A percentile compares a stretch with the other conserved stretches of the same genome.
Conservation (phyloP, 2,329 filamentous ascomycete genomes). For the Cladosporium sphaerospermum region DNA sequence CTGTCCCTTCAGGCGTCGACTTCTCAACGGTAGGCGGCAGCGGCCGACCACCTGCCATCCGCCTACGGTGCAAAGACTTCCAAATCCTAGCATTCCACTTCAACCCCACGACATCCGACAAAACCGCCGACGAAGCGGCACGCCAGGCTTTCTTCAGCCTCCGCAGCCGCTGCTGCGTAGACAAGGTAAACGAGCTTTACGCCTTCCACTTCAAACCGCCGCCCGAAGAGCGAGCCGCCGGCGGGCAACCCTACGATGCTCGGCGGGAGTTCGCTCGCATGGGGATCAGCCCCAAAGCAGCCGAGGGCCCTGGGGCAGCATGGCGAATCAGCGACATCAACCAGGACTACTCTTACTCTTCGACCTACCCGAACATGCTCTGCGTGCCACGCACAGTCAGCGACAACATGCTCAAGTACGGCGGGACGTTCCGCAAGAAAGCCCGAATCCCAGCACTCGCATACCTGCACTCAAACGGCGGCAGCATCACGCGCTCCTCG, state of each 20-base stretch:
- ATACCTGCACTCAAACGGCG: slow-evolving; percentile 97
- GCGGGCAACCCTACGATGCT: slow-evolving; percentile 81
- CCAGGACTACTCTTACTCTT: slow-evolving; percentile 80
- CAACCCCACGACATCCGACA: slow-evolving; percentile 48
- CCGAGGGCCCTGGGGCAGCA: slow-evolving; percentile 52
- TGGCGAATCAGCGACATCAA: slow-evolving; percentile 94
- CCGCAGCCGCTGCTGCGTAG: slow-evolving; percentile 69
- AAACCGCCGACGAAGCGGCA: slow-evolving; percentile 41
- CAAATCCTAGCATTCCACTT: slow-evolving; percentile 92
- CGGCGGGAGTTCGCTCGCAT: slow-evolving; percentile 79
- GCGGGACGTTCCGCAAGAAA: slow-evolving; percentile 79
- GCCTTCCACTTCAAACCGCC: slow-evolving; percentile 78
- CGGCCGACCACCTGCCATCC: slow-evolving; percentile 67
- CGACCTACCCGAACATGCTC: slow-evolving; percentile 82
- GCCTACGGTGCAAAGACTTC: slow-evolving; percentile 87
- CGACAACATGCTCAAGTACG: slow-evolving; percentile 95
- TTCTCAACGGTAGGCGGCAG: slow-evolving; percentile 12
- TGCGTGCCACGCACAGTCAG: slow-evolving; percentile 84
- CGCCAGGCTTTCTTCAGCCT: slow-evolving; percentile 86
- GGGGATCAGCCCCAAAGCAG: slow-evolving; percentile 76
- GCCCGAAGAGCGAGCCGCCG: slow-evolving; percentile 58
- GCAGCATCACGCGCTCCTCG: slow-evolving; percentile 89
- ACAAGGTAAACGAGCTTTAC: slow-evolving; percentile 80
- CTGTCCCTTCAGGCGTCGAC: slow-evolving; percentile 48
- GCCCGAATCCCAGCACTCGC: slow-evolving; percentile 82